Evolutionary conservation across 83 land plant genomes (phyloP), one percentile per base, ranked within the genome.

Genomic region (Diphasiastrum complanatum): DNA sequence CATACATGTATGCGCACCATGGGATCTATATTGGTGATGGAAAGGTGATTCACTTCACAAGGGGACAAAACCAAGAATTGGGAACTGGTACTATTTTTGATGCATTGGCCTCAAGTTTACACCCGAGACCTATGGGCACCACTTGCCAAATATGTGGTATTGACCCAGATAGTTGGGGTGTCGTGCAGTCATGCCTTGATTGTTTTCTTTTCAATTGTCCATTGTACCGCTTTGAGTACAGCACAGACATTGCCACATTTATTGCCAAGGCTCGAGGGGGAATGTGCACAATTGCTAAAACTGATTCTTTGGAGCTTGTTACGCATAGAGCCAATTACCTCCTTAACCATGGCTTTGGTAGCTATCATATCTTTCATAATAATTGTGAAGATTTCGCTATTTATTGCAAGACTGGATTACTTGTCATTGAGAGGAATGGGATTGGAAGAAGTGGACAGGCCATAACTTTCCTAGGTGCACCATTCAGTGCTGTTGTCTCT

Each of bases 151-250:
- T n/a, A n/a, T 50, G 53, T 50, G 53, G 2, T n/a, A 18, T 50
- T 1, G 10, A 25, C 4, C 0, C 22, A 14, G 54, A 26, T 2
- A 25, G 26, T 51, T 23, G 26, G 22, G 54, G 54, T 14, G 54
- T 51, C 4, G 16, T 51, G n/a, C 33, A 16, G 4, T 51, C 54
- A 0, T 51, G 54, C 26, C 3, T 51, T 23, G 54, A 51, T 51
- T 51, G 54, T 10, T 51, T 51, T 51, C 54, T 51, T 25, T 22
- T 14, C 4, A 28, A 28, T 14, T 22, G 54, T 3, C 1, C 34
- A 3, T 22, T 51, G 54, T 3, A 51, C 26, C 54, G 34, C 14
- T 51, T 51, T 51, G 54, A 51, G 33, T 51, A 51, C 26, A 28
- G 54, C 26, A 28, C 14, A 20, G 0, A 10, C 26, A 51, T 2